Evolutionary conservation across 1,284 basidiomycete genomes (phyloP).

Genomic region (Ceratobasidium sp.): DNA sequence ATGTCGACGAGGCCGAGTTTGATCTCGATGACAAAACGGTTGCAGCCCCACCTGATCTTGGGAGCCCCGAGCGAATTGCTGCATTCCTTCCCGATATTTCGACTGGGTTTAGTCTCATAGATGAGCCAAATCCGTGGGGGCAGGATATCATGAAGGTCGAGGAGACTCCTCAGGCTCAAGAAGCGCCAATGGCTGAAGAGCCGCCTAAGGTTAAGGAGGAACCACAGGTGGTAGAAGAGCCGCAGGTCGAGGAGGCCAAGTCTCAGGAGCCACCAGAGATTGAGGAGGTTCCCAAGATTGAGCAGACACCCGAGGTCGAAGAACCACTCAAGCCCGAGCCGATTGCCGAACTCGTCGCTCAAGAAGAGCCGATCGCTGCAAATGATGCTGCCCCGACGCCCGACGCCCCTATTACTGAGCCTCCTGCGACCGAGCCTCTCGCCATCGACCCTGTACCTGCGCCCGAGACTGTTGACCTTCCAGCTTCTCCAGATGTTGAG

Average conservation of each 20-base stretch:
- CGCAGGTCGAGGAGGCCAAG: background rate
- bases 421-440: background rate
- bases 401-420: background rate
- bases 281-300: background rate
- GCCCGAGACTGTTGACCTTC: background rate
- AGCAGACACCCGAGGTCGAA: background rate
- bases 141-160: background rate
- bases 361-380: background rate
- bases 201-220: background rate
- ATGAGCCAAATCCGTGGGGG: background rate
- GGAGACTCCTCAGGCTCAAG: background rate
- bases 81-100: background rate
- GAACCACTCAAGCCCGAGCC: background rate
- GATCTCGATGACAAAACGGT: conserved; percentile 11
- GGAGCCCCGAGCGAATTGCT: background rate
- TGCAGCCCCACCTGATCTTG: background rate
- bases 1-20: background rate
- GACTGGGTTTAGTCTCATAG: background rate
- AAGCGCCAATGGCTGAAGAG: background rate
- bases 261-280: background rate
- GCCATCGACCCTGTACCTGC: background rate
- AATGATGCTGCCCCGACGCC: background rate
- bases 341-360: background rate
- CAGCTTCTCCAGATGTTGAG: background rate
- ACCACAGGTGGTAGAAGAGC: background rate